These are phyloP conservation scores for Sarocladium strictum DNA, from an alignment of 2,329 filamentous ascomycete species.

Conservation along the genomic window DNA sequence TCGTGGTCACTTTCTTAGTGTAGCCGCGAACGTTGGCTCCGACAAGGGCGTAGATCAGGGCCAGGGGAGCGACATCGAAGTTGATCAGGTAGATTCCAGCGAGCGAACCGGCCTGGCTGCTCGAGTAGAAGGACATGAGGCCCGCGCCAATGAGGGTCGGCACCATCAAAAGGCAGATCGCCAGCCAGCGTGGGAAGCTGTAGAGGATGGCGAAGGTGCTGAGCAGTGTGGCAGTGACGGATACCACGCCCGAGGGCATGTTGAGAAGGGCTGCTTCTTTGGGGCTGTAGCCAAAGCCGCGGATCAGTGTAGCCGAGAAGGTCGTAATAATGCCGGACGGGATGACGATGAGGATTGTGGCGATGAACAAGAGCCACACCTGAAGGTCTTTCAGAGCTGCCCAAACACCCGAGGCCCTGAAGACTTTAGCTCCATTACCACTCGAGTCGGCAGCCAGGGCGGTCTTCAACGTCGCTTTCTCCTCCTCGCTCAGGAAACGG, in stretches of 20 bases:
- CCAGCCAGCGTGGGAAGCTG: conserved; percentile 22
- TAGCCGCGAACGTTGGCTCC: conserved; percentile 24
- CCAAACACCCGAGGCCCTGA: conserved; percentile 32
- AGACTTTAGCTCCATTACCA: conserved; percentile 34
- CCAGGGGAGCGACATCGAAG: conserved; percentile 15
- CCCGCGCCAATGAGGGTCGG: conserved; percentile 19
- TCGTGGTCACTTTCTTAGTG: conserved; percentile 30
- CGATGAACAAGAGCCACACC: conserved; percentile 17
- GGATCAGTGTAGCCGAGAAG: conserved; percentile 11
- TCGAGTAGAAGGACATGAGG: conserved; percentile 21
- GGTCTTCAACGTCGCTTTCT: conserved; percentile 42
- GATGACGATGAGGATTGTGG: not conserved
- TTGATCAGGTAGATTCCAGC: conserved; percentile 25
- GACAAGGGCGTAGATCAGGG: conserved; percentile 16
- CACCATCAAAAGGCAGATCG: conserved; percentile 18
- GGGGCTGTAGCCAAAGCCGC: conserved; percentile 14
- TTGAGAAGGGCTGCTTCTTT: conserved; percentile 12
- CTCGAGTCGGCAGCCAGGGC: conserved; percentile 47
- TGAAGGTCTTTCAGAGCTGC: conserved; percentile 31
- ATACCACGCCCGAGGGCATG: conserved; percentile 10
- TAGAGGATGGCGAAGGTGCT: conserved; percentile 15
- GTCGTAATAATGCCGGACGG: conserved; percentile 25
- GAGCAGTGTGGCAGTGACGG: conserved; percentile 11
- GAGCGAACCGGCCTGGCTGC: conserved; percentile 18
- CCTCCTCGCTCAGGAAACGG: conserved; percentile 34